Conservation (phyloP, 2,329 filamentous ascomycete genomes). For the Myriosclerotinia curreyana region DNA sequence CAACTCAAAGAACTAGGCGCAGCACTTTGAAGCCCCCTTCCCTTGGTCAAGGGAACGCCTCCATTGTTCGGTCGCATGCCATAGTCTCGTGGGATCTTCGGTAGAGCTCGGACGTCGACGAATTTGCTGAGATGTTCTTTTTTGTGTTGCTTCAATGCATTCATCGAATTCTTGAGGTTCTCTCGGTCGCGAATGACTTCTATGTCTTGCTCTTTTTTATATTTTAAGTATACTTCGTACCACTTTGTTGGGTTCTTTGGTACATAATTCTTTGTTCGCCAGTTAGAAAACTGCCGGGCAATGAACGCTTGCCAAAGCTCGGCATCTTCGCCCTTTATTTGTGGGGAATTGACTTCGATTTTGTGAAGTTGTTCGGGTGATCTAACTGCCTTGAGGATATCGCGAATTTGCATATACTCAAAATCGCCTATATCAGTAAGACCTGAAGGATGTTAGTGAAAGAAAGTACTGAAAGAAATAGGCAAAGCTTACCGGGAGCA, state of each 20-base stretch:
- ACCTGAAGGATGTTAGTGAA: conserved; percentile 38
- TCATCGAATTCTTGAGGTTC: conserved; percentile 51
- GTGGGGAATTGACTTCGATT: conserved; percentile 73
- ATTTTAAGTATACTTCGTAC: conserved; percentile 73
- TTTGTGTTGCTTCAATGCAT: conserved; percentile 57
- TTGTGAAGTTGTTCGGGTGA: conserved; percentile 70
- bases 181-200: conserved; percentile 57
- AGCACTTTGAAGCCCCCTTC: conserved; percentile 35
- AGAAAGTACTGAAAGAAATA: conserved; percentile 14
- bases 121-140: conserved; percentile 57
- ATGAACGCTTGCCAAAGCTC: conserved; percentile 82
- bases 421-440: conserved; percentile 71
- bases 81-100: conserved; percentile 43
- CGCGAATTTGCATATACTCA: conserved; percentile 61
- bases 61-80: conserved; percentile 40
- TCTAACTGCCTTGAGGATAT: conserved; percentile 69
- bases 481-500: conserved; percentile 41
- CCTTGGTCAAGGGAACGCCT: conserved; percentile 35
- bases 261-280: conserved; percentile 58
- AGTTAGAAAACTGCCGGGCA: conserved; percentile 67
- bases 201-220: conserved; percentile 57
- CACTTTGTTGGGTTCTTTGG: conserved; percentile 68
- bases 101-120: conserved; percentile 50
- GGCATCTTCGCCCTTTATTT: conserved; percentile 65
- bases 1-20: conserved; percentile 44